Evolutionary conservation across 2,329 filamentous ascomycete species (phyloP).

Genomic region (Pseudogymnoascus sp.): DNA sequence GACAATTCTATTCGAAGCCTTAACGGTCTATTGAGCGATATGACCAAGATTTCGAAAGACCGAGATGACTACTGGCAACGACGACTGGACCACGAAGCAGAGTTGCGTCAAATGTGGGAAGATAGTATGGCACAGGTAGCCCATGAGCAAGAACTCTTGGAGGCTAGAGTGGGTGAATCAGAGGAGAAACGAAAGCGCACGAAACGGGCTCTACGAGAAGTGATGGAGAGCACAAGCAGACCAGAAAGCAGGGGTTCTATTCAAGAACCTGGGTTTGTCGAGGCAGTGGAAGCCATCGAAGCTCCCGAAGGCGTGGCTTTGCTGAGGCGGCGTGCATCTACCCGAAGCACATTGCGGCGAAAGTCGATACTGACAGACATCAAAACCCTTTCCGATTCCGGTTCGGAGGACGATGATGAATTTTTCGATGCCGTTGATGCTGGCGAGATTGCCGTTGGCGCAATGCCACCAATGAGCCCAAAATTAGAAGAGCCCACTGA

Average conservation of each 20-base stretch:
- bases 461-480: conserved; percentile 45
- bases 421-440: conserved; percentile 97
- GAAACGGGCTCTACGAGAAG: conserved; percentile 81
- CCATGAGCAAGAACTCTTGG: conserved; percentile 82
- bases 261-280: neutral
- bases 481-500: conserved; percentile 25
- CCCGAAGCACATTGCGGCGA: conserved; percentile 40
- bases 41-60: conserved; percentile 86
- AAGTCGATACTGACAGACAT: conserved; percentile 62
- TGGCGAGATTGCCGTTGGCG: conserved; percentile 74
- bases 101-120: conserved; percentile 94
- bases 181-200: conserved; percentile 84
- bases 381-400: conserved; percentile 61
- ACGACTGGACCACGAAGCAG: conserved; percentile 78
- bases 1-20: conserved; percentile 84
- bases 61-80: conserved; percentile 97
- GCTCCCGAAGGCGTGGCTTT: conserved; percentile 32
- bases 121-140: conserved; percentile 98
- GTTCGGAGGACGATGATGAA: conserved; percentile 77
- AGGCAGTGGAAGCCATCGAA: conserved; percentile 27
- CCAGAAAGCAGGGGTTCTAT: conserved; percentile 21
- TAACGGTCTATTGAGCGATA: conserved; percentile 72
- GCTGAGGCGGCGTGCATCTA: conserved; percentile 34
- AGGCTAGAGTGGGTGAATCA: conserved; percentile 78
- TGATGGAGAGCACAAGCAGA: conserved; percentile 47